Percentiles rank a stretch among this genome's conserved stretches.
These are phyloP conservation scores for Diddensiella transvaalensis DNA, from an alignment of 805 yeast species.

Conservation along the genomic window DNA sequence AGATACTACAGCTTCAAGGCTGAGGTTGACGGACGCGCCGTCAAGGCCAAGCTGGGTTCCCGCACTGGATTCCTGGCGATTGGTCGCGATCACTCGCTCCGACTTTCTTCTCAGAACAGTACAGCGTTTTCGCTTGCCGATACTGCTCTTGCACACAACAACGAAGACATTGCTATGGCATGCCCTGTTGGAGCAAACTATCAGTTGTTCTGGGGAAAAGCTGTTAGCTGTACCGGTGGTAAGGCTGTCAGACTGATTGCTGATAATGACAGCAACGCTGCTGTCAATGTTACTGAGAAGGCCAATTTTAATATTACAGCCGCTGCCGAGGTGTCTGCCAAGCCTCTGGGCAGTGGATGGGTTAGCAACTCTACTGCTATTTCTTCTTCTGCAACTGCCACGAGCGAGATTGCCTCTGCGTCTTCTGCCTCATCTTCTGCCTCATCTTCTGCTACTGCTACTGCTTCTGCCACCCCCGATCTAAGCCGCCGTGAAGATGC, in stretches of 20 bases:
- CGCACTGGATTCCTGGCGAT: slow-evolving; percentile 4
- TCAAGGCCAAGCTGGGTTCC: slow-evolving; percentile 10
- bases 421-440: too few species aligned
- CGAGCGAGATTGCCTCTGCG: too few species aligned
- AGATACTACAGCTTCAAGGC: background rate
- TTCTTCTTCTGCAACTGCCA: too few species aligned
- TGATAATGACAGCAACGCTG: background rate
- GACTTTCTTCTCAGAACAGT: slow-evolving; percentile 2
- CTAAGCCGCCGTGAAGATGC: background rate
- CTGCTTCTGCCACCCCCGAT: background rate
- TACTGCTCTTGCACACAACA: slow-evolving; percentile 3
- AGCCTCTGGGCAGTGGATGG: background rate
- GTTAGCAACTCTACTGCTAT: background rate
- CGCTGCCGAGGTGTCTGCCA: background rate
- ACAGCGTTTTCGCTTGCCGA: slow-evolving; percentile 4
- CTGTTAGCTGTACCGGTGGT: slow-evolving; percentile 10
- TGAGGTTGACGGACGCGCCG: slow-evolving; percentile 1
- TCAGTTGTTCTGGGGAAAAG: slow-evolving; percentile 11
- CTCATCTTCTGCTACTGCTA: background rate
- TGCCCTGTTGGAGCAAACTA: slow-evolving; percentile 12
- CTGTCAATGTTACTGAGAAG: background rate
- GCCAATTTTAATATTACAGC: background rate
- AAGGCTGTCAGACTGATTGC: slow-evolving; percentile 6
- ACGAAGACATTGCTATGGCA: slow-evolving; percentile 12
- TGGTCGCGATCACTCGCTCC: slow-evolving; percentile 11